These are phyloP conservation scores for Casuarina equisetifolia DNA, from an alignment of 306 rosid species.

Conservation along the genomic window DNA sequence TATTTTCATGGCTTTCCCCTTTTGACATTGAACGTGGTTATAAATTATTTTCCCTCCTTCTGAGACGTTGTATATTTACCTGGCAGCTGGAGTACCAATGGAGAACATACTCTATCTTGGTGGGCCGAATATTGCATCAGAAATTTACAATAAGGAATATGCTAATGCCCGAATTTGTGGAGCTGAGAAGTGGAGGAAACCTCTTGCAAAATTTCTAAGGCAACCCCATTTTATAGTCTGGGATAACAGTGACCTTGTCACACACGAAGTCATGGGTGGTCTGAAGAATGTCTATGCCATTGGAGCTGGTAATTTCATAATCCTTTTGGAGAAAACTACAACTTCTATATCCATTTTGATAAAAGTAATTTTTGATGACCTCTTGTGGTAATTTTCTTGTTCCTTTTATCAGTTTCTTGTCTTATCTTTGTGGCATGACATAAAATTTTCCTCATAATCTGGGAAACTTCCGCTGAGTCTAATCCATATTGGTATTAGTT, in stretches of 20 bases:
- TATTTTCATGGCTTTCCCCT: not conserved
- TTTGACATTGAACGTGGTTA: not conserved
- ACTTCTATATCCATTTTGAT: not conserved
- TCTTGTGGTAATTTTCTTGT: not conserved
- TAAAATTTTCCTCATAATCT: not conserved
- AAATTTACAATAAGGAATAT: conserved; percentile 87
- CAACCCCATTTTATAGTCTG: conserved; percentile 90
- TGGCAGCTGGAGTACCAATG: conserved; percentile 72
- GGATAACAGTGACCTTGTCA: conserved; percentile 93
- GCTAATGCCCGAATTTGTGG: conserved; percentile 98
- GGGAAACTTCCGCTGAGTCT: not conserved
- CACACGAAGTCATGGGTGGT: conserved; percentile 99
- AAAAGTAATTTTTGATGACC: not conserved
- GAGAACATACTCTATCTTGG: conserved; percentile 95
- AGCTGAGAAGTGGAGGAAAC: conserved; percentile 92
- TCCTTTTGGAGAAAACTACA: not conserved
- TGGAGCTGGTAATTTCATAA: conserved; percentile 68
- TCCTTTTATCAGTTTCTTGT: not conserved
- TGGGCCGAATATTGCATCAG: conserved; percentile 94
- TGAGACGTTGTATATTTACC: conserved; percentile 17
- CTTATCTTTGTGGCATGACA: not conserved
- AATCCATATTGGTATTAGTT: not conserved
- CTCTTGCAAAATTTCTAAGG: conserved; percentile 76
- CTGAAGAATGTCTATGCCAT: conserved; percentile 94
- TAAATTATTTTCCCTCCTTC: conserved; percentile 6